Percentiles rank a stretch among this genome's conserved stretches.
Evolutionary conservation across 768 basidiomycete genomes (phyloP).

Genomic region (Clitopilus hobsonii): DNA sequence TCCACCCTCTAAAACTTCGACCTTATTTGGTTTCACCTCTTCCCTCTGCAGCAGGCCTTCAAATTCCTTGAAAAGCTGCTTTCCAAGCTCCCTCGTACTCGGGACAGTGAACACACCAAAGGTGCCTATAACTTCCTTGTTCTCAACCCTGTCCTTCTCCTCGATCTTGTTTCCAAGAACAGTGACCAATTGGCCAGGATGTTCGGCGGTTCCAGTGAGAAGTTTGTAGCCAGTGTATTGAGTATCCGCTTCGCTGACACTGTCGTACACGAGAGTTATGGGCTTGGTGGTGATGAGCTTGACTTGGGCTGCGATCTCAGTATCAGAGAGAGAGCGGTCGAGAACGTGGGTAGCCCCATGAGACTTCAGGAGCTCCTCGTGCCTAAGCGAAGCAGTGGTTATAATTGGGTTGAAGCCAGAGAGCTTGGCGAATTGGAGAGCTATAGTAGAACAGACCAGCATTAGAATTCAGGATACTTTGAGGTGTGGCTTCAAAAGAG

Average conservation of each 20-base stretch:
- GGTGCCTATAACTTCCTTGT: slow-evolving; percentile 3
- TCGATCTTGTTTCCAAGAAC: slow-evolving; percentile 28
- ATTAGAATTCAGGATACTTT: not conserved
- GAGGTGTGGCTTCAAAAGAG: not conserved
- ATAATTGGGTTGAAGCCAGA: slow-evolving; percentile 36
- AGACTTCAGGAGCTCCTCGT: slow-evolving; percentile 24
- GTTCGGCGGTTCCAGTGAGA: slow-evolving; percentile 12
- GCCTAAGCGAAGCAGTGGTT: slow-evolving; percentile 32
- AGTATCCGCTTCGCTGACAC: slow-evolving; percentile 18
- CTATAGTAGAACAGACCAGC: slow-evolving; percentile 11
- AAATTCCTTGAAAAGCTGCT: slow-evolving; percentile 11
- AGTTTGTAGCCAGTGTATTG: slow-evolving; percentile 19
- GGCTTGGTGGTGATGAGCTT: slow-evolving; percentile 16
- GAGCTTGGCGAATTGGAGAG: slow-evolving; percentile 33
- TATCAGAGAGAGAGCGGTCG: slow-evolving; percentile 17
- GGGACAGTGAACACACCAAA: slow-evolving; percentile 16
- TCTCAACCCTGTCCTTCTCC: slow-evolving; percentile 23
- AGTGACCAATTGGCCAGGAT: slow-evolving; percentile 24
- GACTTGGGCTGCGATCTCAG: slow-evolving; percentile 16
- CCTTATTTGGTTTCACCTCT: slow-evolving; percentile 37
- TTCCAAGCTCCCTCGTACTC: slow-evolving; percentile 10
- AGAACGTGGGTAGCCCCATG: slow-evolving; percentile 34
- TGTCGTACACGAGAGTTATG: slow-evolving; percentile 20
- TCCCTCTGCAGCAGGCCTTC: slow-evolving; percentile 21
- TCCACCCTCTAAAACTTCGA: slow-evolving; percentile 36